phyloP scores from a whole-genome alignment of 345 rosid species.

The Citrus unshiu region DNA sequence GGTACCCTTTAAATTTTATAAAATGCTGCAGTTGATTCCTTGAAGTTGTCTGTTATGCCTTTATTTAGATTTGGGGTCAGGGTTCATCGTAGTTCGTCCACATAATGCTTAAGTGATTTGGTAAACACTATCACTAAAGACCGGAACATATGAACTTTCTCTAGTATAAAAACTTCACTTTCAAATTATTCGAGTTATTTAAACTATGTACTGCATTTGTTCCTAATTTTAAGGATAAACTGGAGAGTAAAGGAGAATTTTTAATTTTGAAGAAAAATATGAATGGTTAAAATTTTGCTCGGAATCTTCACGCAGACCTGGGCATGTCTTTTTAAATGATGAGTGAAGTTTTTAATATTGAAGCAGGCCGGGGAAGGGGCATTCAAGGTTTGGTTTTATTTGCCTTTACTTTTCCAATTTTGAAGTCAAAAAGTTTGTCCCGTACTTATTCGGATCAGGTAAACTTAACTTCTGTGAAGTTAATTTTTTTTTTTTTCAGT shows the following conservation, averaged over 20 bases:
- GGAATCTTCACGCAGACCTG: background rate
- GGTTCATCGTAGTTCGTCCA: background rate
- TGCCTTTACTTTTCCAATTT: too few relatives aligned
- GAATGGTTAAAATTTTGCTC: background rate
- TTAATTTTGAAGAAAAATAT: background rate
- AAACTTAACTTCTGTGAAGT: background rate
- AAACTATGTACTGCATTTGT: background rate
- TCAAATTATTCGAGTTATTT: too few relatives aligned
- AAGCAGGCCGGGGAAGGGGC: background rate
- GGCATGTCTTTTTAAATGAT: background rate
- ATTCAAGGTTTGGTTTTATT: too few relatives aligned
- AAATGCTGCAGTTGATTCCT: background rate
- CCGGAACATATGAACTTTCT: background rate
- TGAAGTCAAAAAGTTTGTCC: too few relatives aligned
- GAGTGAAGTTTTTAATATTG: background rate
- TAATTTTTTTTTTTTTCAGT: too few relatives aligned
- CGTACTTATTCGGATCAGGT: background rate
- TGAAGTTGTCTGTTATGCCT: background rate
- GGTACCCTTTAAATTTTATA: background rate
- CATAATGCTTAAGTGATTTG: background rate
- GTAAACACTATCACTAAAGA: background rate
- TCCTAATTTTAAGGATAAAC: background rate
- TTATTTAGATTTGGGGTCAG: background rate
- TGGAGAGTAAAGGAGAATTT: background rate
- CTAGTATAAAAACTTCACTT: background rate